A percentile compares a stretch with the other conserved stretches of the same genome.
phyloP scores from a whole-genome alignment of 805 yeast genomes.

The Hanseniaspora hatyaiensis region DNA sequence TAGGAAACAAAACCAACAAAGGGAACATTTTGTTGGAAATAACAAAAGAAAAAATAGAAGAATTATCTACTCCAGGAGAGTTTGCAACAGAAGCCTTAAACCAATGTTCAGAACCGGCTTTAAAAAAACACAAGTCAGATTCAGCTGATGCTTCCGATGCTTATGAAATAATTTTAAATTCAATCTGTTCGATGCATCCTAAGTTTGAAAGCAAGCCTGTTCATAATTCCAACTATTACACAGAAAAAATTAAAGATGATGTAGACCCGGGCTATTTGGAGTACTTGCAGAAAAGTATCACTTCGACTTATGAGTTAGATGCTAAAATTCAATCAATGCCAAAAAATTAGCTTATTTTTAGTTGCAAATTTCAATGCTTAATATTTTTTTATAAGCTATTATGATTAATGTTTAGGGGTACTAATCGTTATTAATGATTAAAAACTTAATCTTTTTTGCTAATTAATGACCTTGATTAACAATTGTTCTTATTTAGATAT shows the following conservation, averaged over 20 bases:
- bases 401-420: too few relatives aligned
- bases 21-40: conserved; percentile 25
- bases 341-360: too few relatives aligned
- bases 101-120: not conserved
- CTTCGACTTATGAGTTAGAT: not conserved
- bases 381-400: too few relatives aligned
- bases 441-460: too few relatives aligned
- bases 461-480: too few relatives aligned
- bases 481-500: too few relatives aligned
- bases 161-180: not conserved
- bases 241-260: conserved; percentile 3
- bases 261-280: conserved; percentile 6
- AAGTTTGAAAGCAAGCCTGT: not conserved
- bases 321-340: not conserved
- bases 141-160: not conserved
- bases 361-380: too few relatives aligned
- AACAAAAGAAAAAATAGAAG: conserved; percentile 20
- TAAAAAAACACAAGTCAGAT: conserved; percentile 5
- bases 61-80: not conserved
- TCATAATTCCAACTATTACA: conserved; percentile 2
- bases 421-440: too few relatives aligned
- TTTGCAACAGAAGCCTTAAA: conserved; percentile 20
- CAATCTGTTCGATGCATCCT: not conserved
- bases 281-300: not conserved
- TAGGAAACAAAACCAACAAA: conserved; percentile 29